phyloP scores from a whole-genome alignment of 257 asterid genomes.

The Prunella vulgaris region DNA sequence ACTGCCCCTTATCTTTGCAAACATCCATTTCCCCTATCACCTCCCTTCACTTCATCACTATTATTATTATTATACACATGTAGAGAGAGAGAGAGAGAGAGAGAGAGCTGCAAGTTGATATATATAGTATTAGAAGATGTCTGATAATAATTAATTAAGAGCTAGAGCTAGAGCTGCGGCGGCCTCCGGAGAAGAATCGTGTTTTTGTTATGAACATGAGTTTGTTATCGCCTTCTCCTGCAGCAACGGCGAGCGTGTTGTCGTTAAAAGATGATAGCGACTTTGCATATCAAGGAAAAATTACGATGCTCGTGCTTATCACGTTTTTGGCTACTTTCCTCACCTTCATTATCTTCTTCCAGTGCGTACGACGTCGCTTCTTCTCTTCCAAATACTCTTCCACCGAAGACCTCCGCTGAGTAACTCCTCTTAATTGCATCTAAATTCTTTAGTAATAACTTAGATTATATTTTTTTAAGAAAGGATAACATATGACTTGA shows the following conservation, averaged over 20 bases:
- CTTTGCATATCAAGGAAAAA: conserved; percentile 24
- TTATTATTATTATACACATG: too few relatives aligned
- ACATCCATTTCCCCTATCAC: neutral
- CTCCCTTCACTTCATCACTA: neutral
- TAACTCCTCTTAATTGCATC: neutral
- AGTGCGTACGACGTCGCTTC: conserved; percentile 35
- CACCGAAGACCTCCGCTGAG: neutral
- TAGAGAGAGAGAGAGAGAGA: too few relatives aligned
- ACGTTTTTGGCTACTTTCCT: conserved; percentile 27
- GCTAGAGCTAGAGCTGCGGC: neutral
- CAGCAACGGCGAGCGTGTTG: neutral
- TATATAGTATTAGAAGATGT: too few relatives aligned
- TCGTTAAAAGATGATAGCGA: conserved; percentile 21
- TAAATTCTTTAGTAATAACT: too few relatives aligned
- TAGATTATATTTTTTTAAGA: too few relatives aligned
- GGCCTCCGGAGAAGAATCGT: neutral
- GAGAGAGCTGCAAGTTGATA: too few relatives aligned
- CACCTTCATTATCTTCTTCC: conserved; percentile 19
- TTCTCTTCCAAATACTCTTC: neutral
- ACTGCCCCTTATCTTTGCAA: neutral
- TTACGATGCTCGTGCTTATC: conserved; percentile 27
- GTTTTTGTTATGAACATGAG: neutral
- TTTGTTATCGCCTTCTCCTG: conserved; percentile 21
- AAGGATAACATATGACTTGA: too few relatives aligned
- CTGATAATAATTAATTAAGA: neutral